Evolutionary conservation across 2,329 filamentous ascomycete genomes (phyloP), one percentile per base, ranked within the genome.

Genomic region (Ascochyta lentis): DNA sequence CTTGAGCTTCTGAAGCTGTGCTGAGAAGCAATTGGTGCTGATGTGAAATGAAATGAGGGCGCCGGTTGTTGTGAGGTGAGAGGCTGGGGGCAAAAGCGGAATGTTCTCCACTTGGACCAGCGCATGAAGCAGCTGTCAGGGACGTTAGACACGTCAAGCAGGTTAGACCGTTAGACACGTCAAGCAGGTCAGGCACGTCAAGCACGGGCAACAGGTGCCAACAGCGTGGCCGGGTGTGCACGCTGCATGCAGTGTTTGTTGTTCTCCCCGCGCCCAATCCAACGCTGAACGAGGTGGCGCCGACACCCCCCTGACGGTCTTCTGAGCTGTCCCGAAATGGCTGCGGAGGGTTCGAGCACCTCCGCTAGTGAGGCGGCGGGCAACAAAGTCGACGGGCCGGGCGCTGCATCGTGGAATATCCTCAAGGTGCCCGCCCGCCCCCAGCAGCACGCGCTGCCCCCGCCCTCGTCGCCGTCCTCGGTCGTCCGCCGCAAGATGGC

Each of bases 401-500:
- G 22, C 35, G 3, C 29, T 13, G 29, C 29, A 1, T 5, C 27
- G 26, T 31, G 19, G 34, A 39, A 52, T 41, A 38, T 37, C 8
- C 27, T 23, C 15, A 39, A 13, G n/a, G 48, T 33, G 39, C 48
- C 39, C 38, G 29, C 45, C 45, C 39, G 34, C 33, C 40, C 33
- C 27, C 39, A 49, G 51, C 45, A 44, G 33, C 45, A 23, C 22
- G 37, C 40, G 56, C 47, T 63, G 59, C 63, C 67, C 45, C 58
- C 64, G 22, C 61, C 66, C 39, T 62, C 67, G 6, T 63, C 70
- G 50, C 65, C 69, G n/a, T 63, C 70, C 26, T 65, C 68, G 31
- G 61, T 66, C 29, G 49, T 70, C 54, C 67, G 66, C 38, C 68
- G 71, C 56, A 74, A 67, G 52, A 75, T 72, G 70, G 67, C 71